Conservation (phyloP, 1,284 basidiomycete species). For the Sphaerobolus stellatus region DNA sequence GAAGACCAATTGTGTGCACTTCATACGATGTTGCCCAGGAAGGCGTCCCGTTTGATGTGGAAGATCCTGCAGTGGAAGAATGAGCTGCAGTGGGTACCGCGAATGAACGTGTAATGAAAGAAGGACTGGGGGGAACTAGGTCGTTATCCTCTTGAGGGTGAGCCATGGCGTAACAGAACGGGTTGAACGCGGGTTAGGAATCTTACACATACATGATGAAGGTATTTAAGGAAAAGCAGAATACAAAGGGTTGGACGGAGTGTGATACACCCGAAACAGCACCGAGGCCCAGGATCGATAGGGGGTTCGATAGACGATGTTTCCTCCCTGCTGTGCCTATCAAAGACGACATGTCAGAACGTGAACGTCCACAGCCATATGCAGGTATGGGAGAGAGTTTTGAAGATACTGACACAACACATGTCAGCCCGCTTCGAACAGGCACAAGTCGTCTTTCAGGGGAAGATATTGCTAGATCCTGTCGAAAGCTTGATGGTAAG, state of each 20-base stretch:
- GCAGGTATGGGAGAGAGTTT: not conserved
- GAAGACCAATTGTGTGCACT: not conserved
- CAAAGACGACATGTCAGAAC: not conserved
- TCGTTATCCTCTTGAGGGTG: not conserved
- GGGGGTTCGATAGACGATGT: not conserved
- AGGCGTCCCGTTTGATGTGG: conserved; percentile 13
- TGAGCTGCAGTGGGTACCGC: not conserved
- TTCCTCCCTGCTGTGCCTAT: not conserved
- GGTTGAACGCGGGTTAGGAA: too few relatives aligned
- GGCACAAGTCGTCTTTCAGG: not conserved
- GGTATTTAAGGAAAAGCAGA: too few relatives aligned
- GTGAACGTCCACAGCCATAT: not conserved
- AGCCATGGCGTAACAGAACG: not conserved
- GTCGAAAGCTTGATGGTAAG: not conserved
- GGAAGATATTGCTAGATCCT: not conserved
- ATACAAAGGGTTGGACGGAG: too few relatives aligned
- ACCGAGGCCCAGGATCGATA: not conserved
- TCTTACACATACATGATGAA: too few relatives aligned
- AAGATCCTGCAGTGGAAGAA: conserved; percentile 10
- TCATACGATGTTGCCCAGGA: conserved; percentile 8
- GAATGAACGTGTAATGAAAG: conserved; percentile 2
- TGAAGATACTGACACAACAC: not conserved
- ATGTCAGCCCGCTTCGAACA: not conserved
- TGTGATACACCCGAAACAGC: too few relatives aligned
- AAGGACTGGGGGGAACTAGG: conserved; percentile 5